Conservation (phyloP, 2,329 filamentous ascomycete genomes). For the Penicillium occitanis region DNA sequence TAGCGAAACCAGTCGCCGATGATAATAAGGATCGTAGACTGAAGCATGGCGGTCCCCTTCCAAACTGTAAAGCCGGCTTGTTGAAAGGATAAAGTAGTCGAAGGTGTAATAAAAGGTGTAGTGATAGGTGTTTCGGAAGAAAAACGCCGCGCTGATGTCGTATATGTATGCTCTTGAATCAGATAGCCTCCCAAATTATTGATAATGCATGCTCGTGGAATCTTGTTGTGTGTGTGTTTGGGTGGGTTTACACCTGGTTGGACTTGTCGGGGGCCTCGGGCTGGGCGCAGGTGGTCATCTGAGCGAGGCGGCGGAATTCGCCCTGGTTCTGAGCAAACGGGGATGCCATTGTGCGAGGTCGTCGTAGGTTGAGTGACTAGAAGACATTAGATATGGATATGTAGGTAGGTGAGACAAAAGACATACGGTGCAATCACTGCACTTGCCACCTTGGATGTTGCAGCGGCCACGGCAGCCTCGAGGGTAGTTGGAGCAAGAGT, state of each 20-base stretch:
- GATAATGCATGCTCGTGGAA: conserved; percentile 11
- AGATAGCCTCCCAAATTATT: conserved; percentile 21
- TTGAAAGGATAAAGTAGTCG: neutral
- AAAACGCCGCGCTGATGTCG: conserved; percentile 22
- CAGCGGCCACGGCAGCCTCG: conserved; percentile 50
- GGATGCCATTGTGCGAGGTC: conserved; percentile 17
- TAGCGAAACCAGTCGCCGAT: conserved; percentile 15
- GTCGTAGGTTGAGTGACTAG: conserved; percentile 22
- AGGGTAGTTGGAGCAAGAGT: conserved; percentile 50
- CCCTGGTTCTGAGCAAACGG: conserved; percentile 22
- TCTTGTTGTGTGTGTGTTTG: neutral
- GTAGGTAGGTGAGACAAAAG: neutral
- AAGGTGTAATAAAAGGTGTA: neutral
- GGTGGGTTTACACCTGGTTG: conserved; percentile 18
- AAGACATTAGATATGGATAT: neutral
- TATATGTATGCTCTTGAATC: conserved; percentile 19
- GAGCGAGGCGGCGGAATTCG: conserved; percentile 19
- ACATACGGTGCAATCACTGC: conserved; percentile 48
- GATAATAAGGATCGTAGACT: neutral
- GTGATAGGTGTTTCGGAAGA: neutral
- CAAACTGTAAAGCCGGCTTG: conserved; percentile 12
- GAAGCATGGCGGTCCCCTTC: neutral
- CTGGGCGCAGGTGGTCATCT: conserved; percentile 11
- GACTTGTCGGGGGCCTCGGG: conserved; percentile 19
- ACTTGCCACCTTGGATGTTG: conserved; percentile 45